Conservation (phyloP, 257 asterid species). For the Thymus quinquecostatus region DNA sequence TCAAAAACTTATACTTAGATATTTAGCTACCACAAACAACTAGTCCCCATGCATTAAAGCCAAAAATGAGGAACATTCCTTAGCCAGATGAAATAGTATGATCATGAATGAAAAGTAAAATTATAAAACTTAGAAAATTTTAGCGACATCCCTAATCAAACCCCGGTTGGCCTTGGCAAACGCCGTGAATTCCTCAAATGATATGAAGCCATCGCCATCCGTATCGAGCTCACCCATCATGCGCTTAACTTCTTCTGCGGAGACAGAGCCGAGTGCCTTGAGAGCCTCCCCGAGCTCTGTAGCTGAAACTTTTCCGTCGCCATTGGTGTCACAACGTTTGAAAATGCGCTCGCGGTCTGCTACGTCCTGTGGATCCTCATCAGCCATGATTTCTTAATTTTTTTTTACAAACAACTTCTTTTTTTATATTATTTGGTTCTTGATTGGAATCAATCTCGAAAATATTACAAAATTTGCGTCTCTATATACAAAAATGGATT, state of each 20-base stretch:
- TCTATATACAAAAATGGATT: neutral
- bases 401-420: neutral
- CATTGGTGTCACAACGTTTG: constrained; percentile 77
- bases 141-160: constrained; percentile 75
- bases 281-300: constrained; percentile 78
- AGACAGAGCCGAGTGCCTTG: constrained; percentile 68
- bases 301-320: constrained; percentile 83
- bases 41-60: neutral
- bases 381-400: constrained; percentile 46
- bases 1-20: neutral
- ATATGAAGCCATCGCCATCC: constrained; percentile 79
- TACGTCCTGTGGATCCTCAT: constrained; percentile 64
- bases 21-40: neutral
- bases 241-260: constrained; percentile 64
- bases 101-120: neutral
- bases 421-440: too few species aligned
- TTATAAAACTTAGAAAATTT: constrained; percentile 52
- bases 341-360: constrained; percentile 76
- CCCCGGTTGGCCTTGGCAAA: constrained; percentile 77
- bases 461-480: neutral
- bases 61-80: neutral
- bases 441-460: neutral
- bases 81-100: neutral
- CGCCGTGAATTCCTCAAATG: constrained; percentile 62
- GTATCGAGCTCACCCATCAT: constrained; percentile 90